A percentile compares a stretch with the other conserved stretches of the same genome.
Conservation (phyloP, 129 eudicot genomes). For the Gnaphalium uliginosum region DNA sequence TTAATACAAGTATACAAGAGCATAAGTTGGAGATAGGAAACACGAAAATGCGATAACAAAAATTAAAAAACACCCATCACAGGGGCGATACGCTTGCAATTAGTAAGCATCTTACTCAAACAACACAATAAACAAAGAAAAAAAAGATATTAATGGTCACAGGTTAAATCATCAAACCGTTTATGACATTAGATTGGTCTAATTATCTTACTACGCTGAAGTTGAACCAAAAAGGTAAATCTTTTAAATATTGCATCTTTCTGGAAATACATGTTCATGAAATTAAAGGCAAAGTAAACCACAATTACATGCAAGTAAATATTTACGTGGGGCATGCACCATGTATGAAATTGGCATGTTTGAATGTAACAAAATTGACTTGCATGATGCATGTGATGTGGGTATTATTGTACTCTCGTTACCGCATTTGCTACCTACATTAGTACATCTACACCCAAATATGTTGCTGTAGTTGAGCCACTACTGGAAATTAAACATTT, state of each 20-base stretch:
- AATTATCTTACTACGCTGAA: background rate
- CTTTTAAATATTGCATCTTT: background rate
- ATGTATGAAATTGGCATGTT: constrained; percentile 1
- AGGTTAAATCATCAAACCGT: no score
- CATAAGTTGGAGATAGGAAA: no score
- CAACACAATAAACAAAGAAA: no score
- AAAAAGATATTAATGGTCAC: no score
- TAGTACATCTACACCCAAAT: background rate
- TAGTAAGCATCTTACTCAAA: no score
- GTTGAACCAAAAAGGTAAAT: background rate
- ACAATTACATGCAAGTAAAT: background rate
- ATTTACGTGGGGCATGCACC: background rate
- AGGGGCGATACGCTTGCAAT: no score
- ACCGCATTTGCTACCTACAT: constrained; percentile 3
- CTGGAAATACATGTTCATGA: background rate
- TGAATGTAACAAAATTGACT: constrained; percentile 8
- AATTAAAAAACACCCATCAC: no score
- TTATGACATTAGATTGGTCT: no score
- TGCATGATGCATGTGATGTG: background rate
- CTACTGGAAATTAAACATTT: background rate
- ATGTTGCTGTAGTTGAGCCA: background rate
- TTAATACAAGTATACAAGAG: no score
- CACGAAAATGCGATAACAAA: no score
- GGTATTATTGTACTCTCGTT: background rate
- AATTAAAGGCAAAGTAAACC: background rate